phyloP scores from a whole-genome alignment of 2,329 filamentous ascomycete species.

The Triangularia setosa region DNA sequence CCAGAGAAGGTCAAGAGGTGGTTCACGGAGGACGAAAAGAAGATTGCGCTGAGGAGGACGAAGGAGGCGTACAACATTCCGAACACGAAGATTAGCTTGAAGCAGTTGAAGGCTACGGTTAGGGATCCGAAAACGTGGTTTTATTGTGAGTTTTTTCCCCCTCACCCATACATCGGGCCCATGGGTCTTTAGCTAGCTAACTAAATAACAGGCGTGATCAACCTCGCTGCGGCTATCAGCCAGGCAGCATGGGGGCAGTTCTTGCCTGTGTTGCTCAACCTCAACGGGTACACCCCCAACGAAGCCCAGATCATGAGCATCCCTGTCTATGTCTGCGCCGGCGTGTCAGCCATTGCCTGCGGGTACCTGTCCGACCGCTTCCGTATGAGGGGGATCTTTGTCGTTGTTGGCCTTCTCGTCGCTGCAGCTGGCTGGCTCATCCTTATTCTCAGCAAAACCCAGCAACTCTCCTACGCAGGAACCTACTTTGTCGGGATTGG shows the following conservation, averaged over 20 bases:
- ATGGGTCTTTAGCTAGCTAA: not conserved
- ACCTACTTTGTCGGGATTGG: constrained; percentile 8
- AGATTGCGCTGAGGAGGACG: constrained; percentile 7
- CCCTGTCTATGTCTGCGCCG: constrained; percentile 8
- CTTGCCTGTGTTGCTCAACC: constrained; percentile 9
- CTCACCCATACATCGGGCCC: too few species aligned
- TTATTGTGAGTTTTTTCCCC: not conserved
- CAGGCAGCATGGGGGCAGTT: constrained; percentile 9
- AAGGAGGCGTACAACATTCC: constrained; percentile 11
- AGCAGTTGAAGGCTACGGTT: constrained; percentile 3
- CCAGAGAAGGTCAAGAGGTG: constrained; percentile 12
- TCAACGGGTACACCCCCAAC: constrained; percentile 10
- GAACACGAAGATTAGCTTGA: not conserved
- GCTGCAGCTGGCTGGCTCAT: constrained; percentile 7
- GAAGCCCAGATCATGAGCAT: constrained; percentile 14
- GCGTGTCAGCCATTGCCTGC: constrained; percentile 5
- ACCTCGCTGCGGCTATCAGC: constrained; percentile 6
- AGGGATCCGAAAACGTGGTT: constrained; percentile 13
- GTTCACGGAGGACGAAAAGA: constrained; percentile 12
- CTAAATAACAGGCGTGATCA: not conserved
- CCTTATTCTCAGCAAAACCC: not conserved
- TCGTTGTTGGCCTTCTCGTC: not conserved
- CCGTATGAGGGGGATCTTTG: not conserved
- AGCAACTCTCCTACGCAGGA: constrained; percentile 5
- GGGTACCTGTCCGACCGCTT: constrained; percentile 7